A percentile compares a stretch with the other conserved stretches of the same genome.
Conservation (phyloP, 1,139 yeast species). For the Komagataea norvegica region DNA sequence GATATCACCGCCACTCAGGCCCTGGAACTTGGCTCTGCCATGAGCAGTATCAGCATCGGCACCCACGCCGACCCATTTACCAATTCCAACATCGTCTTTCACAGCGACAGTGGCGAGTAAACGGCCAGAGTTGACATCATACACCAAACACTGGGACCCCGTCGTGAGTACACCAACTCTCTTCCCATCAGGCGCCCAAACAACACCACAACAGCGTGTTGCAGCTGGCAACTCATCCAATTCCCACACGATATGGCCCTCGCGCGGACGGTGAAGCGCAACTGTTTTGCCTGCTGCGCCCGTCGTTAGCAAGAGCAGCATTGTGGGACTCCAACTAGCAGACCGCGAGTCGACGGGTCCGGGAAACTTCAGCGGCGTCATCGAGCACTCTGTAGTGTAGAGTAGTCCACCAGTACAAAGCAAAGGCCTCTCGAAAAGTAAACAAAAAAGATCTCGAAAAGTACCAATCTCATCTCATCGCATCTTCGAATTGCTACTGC, state of each 20-base stretch:
- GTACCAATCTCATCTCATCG: neutral
- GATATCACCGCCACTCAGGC: slow-evolving; percentile 1
- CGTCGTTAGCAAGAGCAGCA: slow-evolving; percentile 5
- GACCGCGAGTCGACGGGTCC: slow-evolving; percentile 3
- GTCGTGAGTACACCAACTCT: slow-evolving; percentile 43
- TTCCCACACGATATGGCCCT: slow-evolving; percentile 10
- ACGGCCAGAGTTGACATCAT: slow-evolving; percentile 47
- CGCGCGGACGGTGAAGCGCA: slow-evolving; percentile 7
- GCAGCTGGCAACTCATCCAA: neutral
- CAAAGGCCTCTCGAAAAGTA: neutral
- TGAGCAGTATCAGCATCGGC: slow-evolving; percentile 5
- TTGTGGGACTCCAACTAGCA: slow-evolving; percentile 9
- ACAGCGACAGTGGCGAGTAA: slow-evolving; percentile 27
- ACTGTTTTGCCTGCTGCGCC: slow-evolving; percentile 1
- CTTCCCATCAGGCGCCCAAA: slow-evolving; percentile 35
- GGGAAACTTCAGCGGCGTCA: slow-evolving; percentile 3
- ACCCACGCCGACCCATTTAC: slow-evolving; percentile 17
- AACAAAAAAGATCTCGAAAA: slow-evolving; percentile 4
- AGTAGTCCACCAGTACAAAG: too few species aligned
- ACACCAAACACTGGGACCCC: slow-evolving; percentile 42
- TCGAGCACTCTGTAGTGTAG: neutral
- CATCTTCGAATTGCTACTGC: too few species aligned
- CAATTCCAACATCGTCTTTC: slow-evolving; percentile 6
- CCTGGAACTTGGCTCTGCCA: slow-evolving; percentile 6
- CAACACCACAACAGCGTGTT: slow-evolving; percentile 25